A percentile compares a stretch with the other conserved stretches of the same genome.
phyloP scores from a whole-genome alignment of 192 early-diverging fungal genomes.

The Rhizoclosmatium sp. region DNA sequence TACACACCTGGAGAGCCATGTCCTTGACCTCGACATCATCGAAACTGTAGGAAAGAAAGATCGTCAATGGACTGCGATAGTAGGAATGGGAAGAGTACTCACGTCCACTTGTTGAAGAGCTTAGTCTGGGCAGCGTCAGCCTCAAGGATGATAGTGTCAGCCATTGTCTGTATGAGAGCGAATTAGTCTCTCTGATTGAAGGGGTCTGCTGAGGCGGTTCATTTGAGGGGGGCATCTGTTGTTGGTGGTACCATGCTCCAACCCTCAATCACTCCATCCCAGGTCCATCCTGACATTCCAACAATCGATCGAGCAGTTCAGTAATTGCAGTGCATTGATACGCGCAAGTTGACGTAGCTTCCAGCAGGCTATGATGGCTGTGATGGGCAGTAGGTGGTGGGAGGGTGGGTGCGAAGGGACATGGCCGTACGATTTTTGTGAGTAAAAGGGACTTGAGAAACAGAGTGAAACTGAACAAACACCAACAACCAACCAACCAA shows the following conservation, averaged over 20 bases:
- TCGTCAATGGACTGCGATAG: neutral
- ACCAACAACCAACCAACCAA: neutral
- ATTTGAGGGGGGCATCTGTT: neutral
- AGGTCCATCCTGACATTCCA: neutral
- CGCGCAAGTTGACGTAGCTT: no score
- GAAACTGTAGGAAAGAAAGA: constrained; percentile 39
- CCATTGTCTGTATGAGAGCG: constrained; percentile 23
- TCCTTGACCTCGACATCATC: constrained; percentile 61
- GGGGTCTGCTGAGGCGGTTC: neutral
- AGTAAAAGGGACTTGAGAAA: neutral
- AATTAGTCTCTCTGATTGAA: neutral
- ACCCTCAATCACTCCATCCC: neutral
- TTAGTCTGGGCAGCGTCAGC: constrained; percentile 44
- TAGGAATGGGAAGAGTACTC: constrained; percentile 9
- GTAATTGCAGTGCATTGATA: neutral
- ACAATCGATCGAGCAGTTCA: neutral
- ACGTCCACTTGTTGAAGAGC: constrained; percentile 59
- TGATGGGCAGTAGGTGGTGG: neutral
- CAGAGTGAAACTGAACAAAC: no score
- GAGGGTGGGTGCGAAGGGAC: neutral
- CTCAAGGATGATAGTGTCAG: constrained; percentile 40
- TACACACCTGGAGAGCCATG: constrained; percentile 48
- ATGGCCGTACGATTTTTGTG: neutral
- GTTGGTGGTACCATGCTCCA: neutral
- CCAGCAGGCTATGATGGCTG: neutral